phyloP scores from a whole-genome alignment of 225 moss, liverwort and hornwort genomes.

The Sphagnum contortum region DNA sequence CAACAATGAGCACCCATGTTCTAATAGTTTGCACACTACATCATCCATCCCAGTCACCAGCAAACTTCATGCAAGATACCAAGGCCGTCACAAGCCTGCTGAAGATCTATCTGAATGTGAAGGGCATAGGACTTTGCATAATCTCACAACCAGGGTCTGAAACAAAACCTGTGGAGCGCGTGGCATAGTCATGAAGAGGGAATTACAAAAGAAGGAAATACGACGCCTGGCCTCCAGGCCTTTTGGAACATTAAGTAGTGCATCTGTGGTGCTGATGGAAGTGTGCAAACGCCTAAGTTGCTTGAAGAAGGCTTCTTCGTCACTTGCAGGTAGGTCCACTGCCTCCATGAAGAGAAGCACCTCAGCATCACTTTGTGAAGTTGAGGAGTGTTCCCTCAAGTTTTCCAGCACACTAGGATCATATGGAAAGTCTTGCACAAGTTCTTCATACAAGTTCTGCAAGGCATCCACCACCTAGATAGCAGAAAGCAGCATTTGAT shows the following conservation, averaged over 20 bases:
- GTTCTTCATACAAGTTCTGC: constrained; percentile 64
- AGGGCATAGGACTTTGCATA: no score
- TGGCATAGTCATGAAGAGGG: constrained; percentile 99
- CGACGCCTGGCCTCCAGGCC: constrained; percentile 87
- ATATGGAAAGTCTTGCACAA: constrained; percentile 55
- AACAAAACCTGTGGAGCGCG: constrained; percentile 70
- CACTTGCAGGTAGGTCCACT: constrained; percentile 47
- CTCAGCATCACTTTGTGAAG: constrained; percentile 19
- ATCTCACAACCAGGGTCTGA: no score
- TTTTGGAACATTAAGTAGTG: constrained; percentile 66
- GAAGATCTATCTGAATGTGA: no score
- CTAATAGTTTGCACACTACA: no score
- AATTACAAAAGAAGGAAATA: constrained; percentile 90
- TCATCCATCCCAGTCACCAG: no score
- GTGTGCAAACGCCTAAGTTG: constrained; percentile 82
- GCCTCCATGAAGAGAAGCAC: constrained; percentile 28
- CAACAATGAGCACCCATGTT: no score
- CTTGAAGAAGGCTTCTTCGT: constrained; percentile 54
- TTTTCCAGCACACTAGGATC: constrained; percentile 15
- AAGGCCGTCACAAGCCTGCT: no score
- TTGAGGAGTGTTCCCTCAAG: constrained; percentile 22
- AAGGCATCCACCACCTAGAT: constrained; percentile 75
- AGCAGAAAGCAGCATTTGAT: background rate
- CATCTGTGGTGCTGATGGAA: constrained; percentile 58
- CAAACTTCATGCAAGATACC: no score